Evolutionary conservation across 495 filamentous ascomycete species (phyloP).

Genomic region (Penicillium mononematosum): DNA sequence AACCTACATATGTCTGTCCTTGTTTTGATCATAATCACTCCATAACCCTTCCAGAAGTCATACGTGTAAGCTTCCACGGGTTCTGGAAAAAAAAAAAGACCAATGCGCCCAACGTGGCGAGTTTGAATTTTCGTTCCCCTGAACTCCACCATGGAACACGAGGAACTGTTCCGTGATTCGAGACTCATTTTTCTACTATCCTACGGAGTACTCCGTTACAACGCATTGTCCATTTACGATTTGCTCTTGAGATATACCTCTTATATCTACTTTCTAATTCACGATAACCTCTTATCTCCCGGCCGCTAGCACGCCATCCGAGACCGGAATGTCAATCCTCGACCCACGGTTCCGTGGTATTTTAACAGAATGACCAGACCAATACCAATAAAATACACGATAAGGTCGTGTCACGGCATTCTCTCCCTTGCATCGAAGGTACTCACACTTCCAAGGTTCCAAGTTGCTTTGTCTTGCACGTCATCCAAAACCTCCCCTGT

Average conservation of each 20-base stretch:
- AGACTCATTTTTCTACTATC: too few relatives aligned
- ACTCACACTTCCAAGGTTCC: neutral
- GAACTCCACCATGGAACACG: conserved; percentile 8
- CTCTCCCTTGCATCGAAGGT: conserved; percentile 20
- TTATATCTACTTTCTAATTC: conserved; percentile 4
- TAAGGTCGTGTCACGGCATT: conserved; percentile 14
- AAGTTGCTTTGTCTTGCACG: conserved; percentile 1
- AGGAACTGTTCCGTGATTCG: neutral
- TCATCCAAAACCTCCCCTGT: conserved; percentile 6
- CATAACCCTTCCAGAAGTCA: conserved; percentile 13
- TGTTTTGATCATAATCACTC: conserved; percentile 8
- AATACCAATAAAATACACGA: conserved; percentile 2
- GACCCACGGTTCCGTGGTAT: conserved; percentile 27
- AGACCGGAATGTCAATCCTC: conserved; percentile 28
- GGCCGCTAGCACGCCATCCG: conserved; percentile 29
- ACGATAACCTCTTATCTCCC: conserved; percentile 16
- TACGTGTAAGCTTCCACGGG: conserved; percentile 12
- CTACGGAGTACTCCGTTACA: too few relatives aligned
- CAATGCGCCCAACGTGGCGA: conserved; percentile 14
- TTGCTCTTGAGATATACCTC: too few relatives aligned
- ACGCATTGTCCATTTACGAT: neutral
- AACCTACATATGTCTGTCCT: neutral
- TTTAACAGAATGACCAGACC: neutral
- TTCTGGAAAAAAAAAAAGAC: conserved; percentile 7
- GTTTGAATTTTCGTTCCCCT: conserved; percentile 8